These are phyloP conservation scores for Canavalia ensiformis DNA, from an alignment of 306 rosid species.

Conservation along the genomic window DNA sequence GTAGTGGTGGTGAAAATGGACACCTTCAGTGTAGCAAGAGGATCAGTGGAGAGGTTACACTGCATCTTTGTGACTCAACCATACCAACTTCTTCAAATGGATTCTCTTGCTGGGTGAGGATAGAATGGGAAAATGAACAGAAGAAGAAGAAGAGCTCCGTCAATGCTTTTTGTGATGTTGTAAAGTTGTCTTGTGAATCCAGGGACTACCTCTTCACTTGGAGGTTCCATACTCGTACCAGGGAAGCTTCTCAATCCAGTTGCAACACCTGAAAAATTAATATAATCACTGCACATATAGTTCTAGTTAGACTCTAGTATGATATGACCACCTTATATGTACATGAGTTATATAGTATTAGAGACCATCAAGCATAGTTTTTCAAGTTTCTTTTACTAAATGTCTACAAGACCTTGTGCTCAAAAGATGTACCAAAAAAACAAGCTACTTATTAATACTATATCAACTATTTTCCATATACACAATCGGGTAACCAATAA, in stretches of 20 bases:
- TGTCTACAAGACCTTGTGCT: constrained; percentile 7
- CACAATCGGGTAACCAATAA: not conserved
- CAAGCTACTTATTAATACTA: constrained; percentile 2
- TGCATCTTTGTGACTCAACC: constrained; percentile 58
- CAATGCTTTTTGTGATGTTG: constrained; percentile 81
- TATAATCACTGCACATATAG: constrained; percentile 34
- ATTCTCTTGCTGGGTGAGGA: constrained; percentile 92
- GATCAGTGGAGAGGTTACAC: constrained; percentile 82
- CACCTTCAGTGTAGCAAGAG: constrained; percentile 58
- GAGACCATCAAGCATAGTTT: constrained; percentile 30
- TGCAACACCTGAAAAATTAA: constrained; percentile 53
- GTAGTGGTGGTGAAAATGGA: constrained; percentile 44
- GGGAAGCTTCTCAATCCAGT: constrained; percentile 62
- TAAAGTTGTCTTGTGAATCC: constrained; percentile 68
- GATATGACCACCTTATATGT: not conserved
- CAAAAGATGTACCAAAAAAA: not conserved
- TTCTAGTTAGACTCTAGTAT: constrained; percentile 18
- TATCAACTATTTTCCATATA: not conserved
- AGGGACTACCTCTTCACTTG: constrained; percentile 80
- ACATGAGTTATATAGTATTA: not conserved
- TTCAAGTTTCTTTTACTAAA: constrained; percentile 27
- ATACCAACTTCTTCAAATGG: constrained; percentile 71
- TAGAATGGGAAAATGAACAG: constrained; percentile 72
- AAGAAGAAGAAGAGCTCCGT: constrained; percentile 56
- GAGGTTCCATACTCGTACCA: constrained; percentile 82